Base-by-base conservation (phyloP, 2,329 filamentous ascomycete genomes). In the Colletotrichum theobromicola region DNA sequence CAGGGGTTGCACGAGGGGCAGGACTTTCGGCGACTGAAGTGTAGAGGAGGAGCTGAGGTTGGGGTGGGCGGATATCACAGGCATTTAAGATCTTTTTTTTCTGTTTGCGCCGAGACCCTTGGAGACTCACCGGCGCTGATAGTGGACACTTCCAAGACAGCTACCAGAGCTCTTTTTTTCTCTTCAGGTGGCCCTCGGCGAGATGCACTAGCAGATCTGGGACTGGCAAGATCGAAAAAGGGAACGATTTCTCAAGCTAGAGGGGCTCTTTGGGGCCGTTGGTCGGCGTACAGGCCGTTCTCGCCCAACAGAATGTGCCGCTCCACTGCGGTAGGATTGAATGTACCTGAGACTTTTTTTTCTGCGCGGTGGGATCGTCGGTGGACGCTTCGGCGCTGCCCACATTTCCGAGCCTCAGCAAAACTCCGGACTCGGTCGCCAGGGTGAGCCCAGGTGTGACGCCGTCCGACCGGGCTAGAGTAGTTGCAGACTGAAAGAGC, bases 201-300 rank as follows among this genome's bases (percentile, higher is more conserved):
- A 61, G 67, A 34, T 67, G 62, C 68, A 67, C 72, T 74, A 74
- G 42, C 72, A 74, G 34, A 58, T 63, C 72, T 71, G 24, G 53
- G 37, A 18, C 72, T 67, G 24, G 53, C n/a, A 15, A n/a, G 30
- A 32, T 37, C 53, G 30, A 32, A 63, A 50, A 37, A 63, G 42
- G 68, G 69, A 63, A 58, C 42, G 28, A 64, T 62, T 60, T 61
- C 35, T 21, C 55, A 61, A 34, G 66, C 66, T 61, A 68, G 42
- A 58, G n/a, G 67, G 42, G 30, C 58, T 50, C 34, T 50, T 32
- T 34, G 57, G 57, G 55, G 35, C 21, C 32, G 46, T 32, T 42
- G 18, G 21, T 55, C 24, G 64, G n/a, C 13, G 13, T 12, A 50
- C 42, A 10, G 42, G 70, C 65, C 32, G 71, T 46, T 74, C 72